phyloP scores from a whole-genome alignment of 108 stramenopile species.

The Parmales sp. region DNA sequence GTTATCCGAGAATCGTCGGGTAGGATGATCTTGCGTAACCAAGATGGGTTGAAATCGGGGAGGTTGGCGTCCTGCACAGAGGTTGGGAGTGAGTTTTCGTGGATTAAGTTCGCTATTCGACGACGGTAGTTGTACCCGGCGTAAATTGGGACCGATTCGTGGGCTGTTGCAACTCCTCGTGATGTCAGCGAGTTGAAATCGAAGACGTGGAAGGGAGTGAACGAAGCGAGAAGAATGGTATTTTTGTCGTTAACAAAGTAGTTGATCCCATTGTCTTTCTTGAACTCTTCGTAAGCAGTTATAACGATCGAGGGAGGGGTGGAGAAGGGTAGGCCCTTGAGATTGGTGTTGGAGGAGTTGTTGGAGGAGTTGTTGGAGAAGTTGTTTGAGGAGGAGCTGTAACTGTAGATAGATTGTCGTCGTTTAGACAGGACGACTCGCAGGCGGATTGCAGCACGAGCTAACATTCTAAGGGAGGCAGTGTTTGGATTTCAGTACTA shows the following conservation, averaged over 20 bases:
- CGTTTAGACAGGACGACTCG: too few species aligned
- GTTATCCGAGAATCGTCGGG: too few species aligned
- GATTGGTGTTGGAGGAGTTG: too few species aligned
- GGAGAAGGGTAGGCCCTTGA: constrained; percentile 4
- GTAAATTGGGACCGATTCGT: neutral
- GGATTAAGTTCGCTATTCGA: neutral
- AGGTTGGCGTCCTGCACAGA: neutral
- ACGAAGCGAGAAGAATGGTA: neutral
- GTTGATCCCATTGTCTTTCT: neutral
- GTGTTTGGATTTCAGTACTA: too few species aligned
- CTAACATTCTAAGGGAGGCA: too few species aligned
- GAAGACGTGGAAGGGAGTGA: constrained; percentile 6
- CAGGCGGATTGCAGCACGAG: too few species aligned
- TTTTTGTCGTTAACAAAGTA: neutral
- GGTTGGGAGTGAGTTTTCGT: neutral
- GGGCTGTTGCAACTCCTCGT: neutral
- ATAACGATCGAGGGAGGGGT: neutral
- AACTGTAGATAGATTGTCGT: too few species aligned
- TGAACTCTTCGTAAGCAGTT: too few species aligned
- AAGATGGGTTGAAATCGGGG: neutral
- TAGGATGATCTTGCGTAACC: neutral
- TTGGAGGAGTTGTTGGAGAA: too few species aligned
- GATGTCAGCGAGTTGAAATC: neutral
- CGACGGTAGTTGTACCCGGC: neutral
- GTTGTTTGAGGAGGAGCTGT: too few species aligned